A percentile compares a stretch with the other conserved stretches of the same genome.
phyloP scores from a whole-genome alignment of 1,284 basidiomycete genomes.

The Trametes pubescens region DNA sequence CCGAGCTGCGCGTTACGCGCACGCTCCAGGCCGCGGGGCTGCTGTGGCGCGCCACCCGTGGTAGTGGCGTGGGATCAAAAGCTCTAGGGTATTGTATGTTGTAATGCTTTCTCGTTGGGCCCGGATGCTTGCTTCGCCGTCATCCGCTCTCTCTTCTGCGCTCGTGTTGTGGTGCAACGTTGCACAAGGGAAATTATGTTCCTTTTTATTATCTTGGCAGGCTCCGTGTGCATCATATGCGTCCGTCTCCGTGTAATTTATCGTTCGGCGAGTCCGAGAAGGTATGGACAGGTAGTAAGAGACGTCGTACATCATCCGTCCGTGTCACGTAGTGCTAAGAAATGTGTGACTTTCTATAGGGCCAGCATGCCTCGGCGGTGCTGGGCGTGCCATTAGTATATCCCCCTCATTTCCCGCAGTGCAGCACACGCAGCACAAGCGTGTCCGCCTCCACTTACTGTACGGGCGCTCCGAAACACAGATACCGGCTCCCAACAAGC shows the following conservation, averaged over 20 bases:
- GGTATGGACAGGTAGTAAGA: too few species aligned
- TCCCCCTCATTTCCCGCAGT: too few species aligned
- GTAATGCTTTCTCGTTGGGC: background rate
- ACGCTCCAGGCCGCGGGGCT: conserved; percentile 64
- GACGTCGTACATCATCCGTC: too few species aligned
- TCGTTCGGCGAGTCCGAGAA: background rate
- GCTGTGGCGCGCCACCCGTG: conserved; percentile 40
- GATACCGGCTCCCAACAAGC: background rate
- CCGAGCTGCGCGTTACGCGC: conserved; percentile 57
- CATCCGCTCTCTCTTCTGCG: conserved; percentile 2
- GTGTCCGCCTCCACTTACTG: too few species aligned
- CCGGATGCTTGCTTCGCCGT: background rate
- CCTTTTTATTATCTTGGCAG: conserved; percentile 6
- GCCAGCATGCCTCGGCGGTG: too few species aligned
- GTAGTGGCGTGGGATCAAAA: background rate
- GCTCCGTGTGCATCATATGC: conserved; percentile 5
- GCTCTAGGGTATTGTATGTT: conserved; percentile 7
- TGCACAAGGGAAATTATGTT: background rate
- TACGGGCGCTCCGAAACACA: too few species aligned
- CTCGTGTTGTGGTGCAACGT: background rate
- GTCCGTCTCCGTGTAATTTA: conserved; percentile 12
- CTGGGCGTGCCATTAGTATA: too few species aligned
- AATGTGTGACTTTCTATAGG: too few species aligned
- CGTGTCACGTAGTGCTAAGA: too few species aligned
- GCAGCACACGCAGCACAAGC: too few species aligned